Conservation (phyloP, 192 early-diverging fungal species). For the Gigaspora rosea region DNA sequence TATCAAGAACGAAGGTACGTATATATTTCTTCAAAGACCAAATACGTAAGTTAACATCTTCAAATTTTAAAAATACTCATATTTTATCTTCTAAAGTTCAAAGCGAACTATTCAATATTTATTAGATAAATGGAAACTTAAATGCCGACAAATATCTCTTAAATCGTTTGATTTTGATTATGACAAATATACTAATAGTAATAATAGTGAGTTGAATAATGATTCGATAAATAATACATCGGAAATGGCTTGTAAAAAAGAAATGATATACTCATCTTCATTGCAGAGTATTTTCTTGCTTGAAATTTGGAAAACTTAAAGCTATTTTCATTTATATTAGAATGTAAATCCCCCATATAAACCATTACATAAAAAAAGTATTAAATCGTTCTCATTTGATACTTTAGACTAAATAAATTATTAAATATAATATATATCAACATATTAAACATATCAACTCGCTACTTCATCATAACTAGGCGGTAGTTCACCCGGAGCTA, state of each 20-base stretch:
- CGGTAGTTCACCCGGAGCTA: conserved; percentile 29
- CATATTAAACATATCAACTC: background rate
- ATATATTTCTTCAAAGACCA: background rate
- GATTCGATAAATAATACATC: background rate
- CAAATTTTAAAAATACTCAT: background rate
- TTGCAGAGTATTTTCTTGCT: conserved; percentile 14
- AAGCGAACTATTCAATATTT: conserved; percentile 27
- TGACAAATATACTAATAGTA: conserved; percentile 21
- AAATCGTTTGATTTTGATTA: conserved; percentile 14
- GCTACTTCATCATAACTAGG: conserved; percentile 32
- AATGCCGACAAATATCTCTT: conserved; percentile 18
- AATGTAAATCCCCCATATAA: no score
- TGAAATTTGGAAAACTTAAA: conserved; percentile 10
- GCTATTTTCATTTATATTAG: no score
- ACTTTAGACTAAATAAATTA: no score
- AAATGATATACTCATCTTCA: background rate
- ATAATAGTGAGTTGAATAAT: background rate
- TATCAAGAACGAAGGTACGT: conserved; percentile 68
- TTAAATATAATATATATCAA: no score
- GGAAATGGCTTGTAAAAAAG: background rate
- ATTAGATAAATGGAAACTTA: conserved; percentile 30
- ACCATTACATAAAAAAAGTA: no score
- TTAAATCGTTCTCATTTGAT: no score
- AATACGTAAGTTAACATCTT: background rate
- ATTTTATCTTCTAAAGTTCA: background rate